A percentile compares a stretch with the other conserved stretches of the same genome.
Conservation (phyloP, 2,329 filamentous ascomycete genomes). For the Harringtonia lauricola region DNA sequence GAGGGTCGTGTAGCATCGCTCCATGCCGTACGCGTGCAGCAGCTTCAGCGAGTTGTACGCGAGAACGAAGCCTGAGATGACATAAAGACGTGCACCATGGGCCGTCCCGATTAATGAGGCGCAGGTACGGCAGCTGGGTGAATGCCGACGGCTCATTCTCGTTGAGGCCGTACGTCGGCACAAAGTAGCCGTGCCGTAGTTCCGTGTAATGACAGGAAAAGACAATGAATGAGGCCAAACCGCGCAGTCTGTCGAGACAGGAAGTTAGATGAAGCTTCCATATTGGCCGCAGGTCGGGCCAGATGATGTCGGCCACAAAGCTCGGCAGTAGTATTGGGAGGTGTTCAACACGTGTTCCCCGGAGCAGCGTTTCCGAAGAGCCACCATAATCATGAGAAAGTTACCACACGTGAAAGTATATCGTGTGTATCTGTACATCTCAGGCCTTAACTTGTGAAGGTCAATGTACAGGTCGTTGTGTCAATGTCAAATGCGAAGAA, state of each 20-base stretch:
- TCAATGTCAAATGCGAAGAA: too few relatives aligned
- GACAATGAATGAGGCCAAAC: slow-evolving; percentile 35
- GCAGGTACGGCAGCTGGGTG: slow-evolving; percentile 32
- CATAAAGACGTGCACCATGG: slow-evolving; percentile 41
- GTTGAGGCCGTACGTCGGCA: slow-evolving; percentile 25
- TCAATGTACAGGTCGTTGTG: too few relatives aligned
- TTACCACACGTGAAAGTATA: too few relatives aligned
- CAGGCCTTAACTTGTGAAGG: too few relatives aligned
- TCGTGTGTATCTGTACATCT: too few relatives aligned
- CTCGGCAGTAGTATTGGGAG: slow-evolving; percentile 18
- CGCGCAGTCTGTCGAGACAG: slow-evolving; percentile 38
- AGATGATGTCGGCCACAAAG: slow-evolving; percentile 20
- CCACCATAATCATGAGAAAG: too few relatives aligned
- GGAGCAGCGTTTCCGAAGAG: too few relatives aligned
- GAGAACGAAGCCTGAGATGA: slow-evolving; percentile 38
- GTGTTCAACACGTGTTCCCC: too few relatives aligned
- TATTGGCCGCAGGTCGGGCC: slow-evolving; percentile 14
- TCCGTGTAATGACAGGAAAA: slow-evolving; percentile 36
- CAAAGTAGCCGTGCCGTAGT: slow-evolving; percentile 23
- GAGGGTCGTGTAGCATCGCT: slow-evolving; percentile 25
- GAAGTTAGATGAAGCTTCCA: slow-evolving; percentile 27
- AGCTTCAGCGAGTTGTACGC: slow-evolving; percentile 31
- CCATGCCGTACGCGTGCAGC: slow-evolving; percentile 26
- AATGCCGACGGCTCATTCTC: slow-evolving; percentile 17
- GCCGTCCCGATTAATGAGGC: slow-evolving; percentile 32